Evolutionary conservation across 2,329 filamentous ascomycete genomes (phyloP).

Genomic region (Ilyonectria robusta): DNA sequence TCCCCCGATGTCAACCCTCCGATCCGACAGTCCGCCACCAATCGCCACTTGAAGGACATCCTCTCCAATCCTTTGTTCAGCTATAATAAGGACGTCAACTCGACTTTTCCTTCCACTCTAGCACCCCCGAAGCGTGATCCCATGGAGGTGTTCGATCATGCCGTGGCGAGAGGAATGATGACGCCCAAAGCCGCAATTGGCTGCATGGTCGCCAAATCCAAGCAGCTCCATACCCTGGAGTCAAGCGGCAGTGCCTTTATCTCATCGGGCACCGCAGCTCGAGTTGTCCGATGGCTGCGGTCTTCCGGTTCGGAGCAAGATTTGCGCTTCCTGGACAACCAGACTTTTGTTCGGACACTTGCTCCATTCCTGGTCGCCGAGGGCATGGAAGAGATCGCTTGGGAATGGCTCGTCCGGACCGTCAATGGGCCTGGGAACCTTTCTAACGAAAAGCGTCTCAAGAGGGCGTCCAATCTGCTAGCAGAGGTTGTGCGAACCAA

Average conservation of each 20-base stretch:
- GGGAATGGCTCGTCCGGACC: constrained; percentile 66
- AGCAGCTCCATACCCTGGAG: constrained; percentile 55
- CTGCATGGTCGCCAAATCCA: constrained; percentile 64
- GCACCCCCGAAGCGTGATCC: constrained; percentile 55
- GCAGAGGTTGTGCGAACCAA: constrained; percentile 60
- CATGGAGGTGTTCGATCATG: constrained; percentile 70
- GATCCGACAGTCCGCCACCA: constrained; percentile 56
- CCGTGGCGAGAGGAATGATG: constrained; percentile 70
- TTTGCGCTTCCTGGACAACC: constrained; percentile 61
- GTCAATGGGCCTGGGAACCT: constrained; percentile 47
- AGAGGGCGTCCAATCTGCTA: constrained; percentile 53
- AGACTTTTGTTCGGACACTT: constrained; percentile 57
- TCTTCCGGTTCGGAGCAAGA: constrained; percentile 63
- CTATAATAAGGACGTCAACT: constrained; percentile 47
- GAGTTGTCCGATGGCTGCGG: constrained; percentile 68
- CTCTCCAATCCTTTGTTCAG: constrained; percentile 71
- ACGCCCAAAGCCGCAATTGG: constrained; percentile 67
- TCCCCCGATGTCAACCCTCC: constrained; percentile 35
- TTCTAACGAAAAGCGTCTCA: constrained; percentile 41
- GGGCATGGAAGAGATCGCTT: constrained; percentile 64
- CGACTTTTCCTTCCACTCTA: constrained; percentile 35
- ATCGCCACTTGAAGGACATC: constrained; percentile 68
- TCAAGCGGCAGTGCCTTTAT: constrained; percentile 50
- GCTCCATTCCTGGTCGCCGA: constrained; percentile 68
- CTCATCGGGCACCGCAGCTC: constrained; percentile 61